Evolutionary conservation across 2,329 filamentous ascomycete genomes (phyloP).

Genomic region (Fusarium pseudograminearum): DNA sequence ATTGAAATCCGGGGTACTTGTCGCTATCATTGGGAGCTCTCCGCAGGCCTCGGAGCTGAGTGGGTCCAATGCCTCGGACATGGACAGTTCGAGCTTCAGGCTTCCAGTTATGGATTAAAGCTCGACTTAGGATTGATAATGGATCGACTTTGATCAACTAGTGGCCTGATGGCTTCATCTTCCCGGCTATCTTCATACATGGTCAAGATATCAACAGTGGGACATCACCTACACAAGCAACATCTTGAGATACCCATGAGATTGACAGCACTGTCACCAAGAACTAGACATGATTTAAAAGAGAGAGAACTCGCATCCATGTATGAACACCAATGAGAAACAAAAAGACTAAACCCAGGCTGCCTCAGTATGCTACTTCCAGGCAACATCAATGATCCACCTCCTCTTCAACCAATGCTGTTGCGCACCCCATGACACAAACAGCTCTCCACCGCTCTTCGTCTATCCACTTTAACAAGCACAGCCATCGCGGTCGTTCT

Average conservation of each 20-base stretch:
- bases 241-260: background rate
- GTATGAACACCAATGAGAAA: constrained; percentile 43
- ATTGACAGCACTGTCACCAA: constrained; percentile 3
- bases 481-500: constrained; percentile 92
- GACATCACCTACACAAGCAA: background rate
- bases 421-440: constrained; percentile 21
- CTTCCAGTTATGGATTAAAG: constrained; percentile 18
- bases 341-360: constrained; percentile 25
- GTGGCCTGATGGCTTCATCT: background rate
- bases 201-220: background rate
- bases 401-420: constrained; percentile 23
- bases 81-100: constrained; percentile 15
- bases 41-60: constrained; percentile 35
- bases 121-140: constrained; percentile 6
- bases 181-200: background rate
- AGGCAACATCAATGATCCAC: constrained; percentile 44
- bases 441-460: constrained; percentile 2
- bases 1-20: constrained; percentile 45
- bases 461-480: constrained; percentile 73
- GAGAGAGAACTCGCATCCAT: constrained; percentile 40
- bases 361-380: constrained; percentile 47
- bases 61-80: constrained; percentile 36
- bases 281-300: constrained; percentile 3
- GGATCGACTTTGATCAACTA: background rate
- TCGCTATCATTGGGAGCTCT: constrained; percentile 29